A percentile compares a stretch with the other conserved stretches of the same genome.
Evolutionary conservation across 495 filamentous ascomycete species (phyloP).

Genomic region (Aspergillus ostianus): DNA sequence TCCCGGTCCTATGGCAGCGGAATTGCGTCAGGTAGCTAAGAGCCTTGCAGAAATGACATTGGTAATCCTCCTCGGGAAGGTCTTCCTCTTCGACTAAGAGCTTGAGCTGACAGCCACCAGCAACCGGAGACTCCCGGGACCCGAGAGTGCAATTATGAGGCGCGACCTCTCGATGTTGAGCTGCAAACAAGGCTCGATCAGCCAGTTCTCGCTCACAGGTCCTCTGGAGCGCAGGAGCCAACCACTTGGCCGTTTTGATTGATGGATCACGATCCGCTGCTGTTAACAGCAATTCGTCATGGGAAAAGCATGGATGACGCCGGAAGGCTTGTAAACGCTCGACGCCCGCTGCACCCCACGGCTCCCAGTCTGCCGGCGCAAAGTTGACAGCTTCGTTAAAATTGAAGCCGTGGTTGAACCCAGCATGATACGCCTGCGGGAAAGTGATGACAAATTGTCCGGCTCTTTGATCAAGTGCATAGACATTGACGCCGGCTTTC

Average conservation of each 20-base stretch:
- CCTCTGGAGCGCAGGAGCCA: constrained; percentile 80
- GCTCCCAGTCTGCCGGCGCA: constrained; percentile 95
- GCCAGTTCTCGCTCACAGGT: constrained; percentile 69
- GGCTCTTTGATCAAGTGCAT: constrained; percentile 88
- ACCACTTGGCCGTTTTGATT: constrained; percentile 93
- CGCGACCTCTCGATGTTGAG: constrained; percentile 57
- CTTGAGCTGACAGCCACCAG: constrained; percentile 41
- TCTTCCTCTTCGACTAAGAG: constrained; percentile 65
- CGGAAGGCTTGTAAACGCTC: constrained; percentile 84
- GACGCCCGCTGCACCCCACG: constrained; percentile 82
- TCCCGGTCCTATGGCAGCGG: constrained; percentile 72
- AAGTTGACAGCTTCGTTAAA: constrained; percentile 99
- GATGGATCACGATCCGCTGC: constrained; percentile 75
- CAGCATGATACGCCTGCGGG: constrained; percentile 87
- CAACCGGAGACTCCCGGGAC: constrained; percentile 22
- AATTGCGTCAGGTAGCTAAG: constrained; percentile 91
- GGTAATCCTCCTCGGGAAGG: constrained; percentile 83
- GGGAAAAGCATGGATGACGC: constrained; percentile 92
- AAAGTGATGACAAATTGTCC: constrained; percentile 97
- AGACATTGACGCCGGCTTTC: constrained; percentile 91
- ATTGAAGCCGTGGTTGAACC: constrained; percentile 97
- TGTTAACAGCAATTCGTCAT: constrained; percentile 93
- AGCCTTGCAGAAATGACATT: constrained; percentile 87
- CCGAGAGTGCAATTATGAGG: constrained; percentile 48
- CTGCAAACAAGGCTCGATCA: constrained; percentile 65